phyloP scores from a whole-genome alignment of 352 stramenopile species.

The Globisporangium megalacanthum region DNA sequence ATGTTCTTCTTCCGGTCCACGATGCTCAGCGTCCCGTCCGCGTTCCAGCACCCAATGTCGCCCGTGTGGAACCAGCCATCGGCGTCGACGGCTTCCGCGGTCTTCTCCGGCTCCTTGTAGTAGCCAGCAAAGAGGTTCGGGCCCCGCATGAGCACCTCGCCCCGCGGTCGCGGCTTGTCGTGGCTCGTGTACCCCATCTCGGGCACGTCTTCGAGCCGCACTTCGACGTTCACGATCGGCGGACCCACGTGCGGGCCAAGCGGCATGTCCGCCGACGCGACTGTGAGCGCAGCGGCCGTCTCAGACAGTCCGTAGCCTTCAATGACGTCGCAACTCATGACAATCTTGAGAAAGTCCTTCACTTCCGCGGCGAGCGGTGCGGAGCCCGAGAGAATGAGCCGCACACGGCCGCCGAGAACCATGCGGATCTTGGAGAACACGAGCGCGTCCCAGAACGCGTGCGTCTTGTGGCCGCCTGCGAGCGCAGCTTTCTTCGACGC shows the following conservation, averaged over 20 bases:
- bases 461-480: slow-evolving; percentile 46
- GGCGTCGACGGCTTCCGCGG: slow-evolving; percentile 85
- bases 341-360: slow-evolving; percentile 95
- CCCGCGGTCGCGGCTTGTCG: slow-evolving; percentile 62
- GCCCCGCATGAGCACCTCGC: slow-evolving; percentile 71
- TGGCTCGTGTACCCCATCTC: slow-evolving; percentile 95
- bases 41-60: slow-evolving; percentile 95
- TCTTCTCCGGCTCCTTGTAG: slow-evolving; percentile 94
- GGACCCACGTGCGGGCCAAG: slow-evolving; percentile 90
- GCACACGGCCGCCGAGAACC: slow-evolving; percentile 86
- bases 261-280: slow-evolving; percentile 52
- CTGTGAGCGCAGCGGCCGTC: slow-evolving; percentile 78
- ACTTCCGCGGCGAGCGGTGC: slow-evolving; percentile 90
- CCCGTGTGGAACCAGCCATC: slow-evolving; percentile 97
- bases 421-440: slow-evolving; percentile 95
- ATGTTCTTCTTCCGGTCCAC: slow-evolving; percentile 93
- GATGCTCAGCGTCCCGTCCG: slow-evolving; percentile 89
- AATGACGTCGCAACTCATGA: slow-evolving; percentile 89
- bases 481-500: slow-evolving; percentile 50
- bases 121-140: slow-evolving; percentile 89
- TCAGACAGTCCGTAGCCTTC: slow-evolving; percentile 97
- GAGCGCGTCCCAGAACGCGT: slow-evolving; percentile 91
- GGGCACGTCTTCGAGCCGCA: slow-evolving; percentile 93
- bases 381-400: slow-evolving; percentile 90
- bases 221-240: slow-evolving; percentile 80